phyloP scores from a whole-genome alignment of 768 basidiomycete genomes.

The Hygrocybe coccinea region DNA sequence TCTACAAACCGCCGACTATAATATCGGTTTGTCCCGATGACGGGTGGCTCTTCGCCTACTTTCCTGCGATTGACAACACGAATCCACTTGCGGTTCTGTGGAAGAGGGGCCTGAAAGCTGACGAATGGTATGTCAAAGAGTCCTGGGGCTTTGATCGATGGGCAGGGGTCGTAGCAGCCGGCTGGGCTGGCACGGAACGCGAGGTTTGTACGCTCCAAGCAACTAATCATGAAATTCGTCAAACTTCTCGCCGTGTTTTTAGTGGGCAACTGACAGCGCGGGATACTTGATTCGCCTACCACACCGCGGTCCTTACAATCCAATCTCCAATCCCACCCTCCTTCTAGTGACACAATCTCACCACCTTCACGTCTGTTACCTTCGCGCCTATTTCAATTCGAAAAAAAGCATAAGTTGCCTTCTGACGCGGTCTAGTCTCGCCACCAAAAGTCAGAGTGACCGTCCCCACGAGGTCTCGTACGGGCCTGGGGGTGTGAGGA shows the following conservation, averaged over 20 bases:
- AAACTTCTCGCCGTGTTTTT: not conserved
- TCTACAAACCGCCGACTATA: slow-evolving; percentile 58
- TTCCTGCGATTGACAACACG: slow-evolving; percentile 46
- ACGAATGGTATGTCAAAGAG: slow-evolving; percentile 57
- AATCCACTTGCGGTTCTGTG: slow-evolving; percentile 66
- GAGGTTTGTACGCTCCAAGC: slow-evolving; percentile 41
- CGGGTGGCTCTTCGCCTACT: slow-evolving; percentile 70
- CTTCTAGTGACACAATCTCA: slow-evolving; percentile 63
- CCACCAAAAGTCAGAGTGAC: slow-evolving; percentile 32
- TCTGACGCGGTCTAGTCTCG: slow-evolving; percentile 38
- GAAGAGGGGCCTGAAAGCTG: slow-evolving; percentile 53
- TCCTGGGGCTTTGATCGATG: slow-evolving; percentile 49
- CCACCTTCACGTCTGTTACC: slow-evolving; percentile 49
- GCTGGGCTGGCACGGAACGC: slow-evolving; percentile 57
- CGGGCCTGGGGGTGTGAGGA: slow-evolving; percentile 33
- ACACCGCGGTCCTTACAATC: slow-evolving; percentile 51
- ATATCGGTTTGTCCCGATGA: slow-evolving; percentile 57
- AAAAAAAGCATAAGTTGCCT: slow-evolving; percentile 48
- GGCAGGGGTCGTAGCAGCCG: slow-evolving; percentile 55
- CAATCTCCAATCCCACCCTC: slow-evolving; percentile 50
- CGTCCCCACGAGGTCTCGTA: slow-evolving; percentile 30
- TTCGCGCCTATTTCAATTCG: slow-evolving; percentile 41
- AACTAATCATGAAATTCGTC: not conserved
- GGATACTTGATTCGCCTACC: slow-evolving; percentile 54
- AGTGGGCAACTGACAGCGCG: slow-evolving; percentile 52